phyloP scores from a whole-genome alignment of 768 basidiomycete genomes.

The Pleurotus platypus region DNA sequence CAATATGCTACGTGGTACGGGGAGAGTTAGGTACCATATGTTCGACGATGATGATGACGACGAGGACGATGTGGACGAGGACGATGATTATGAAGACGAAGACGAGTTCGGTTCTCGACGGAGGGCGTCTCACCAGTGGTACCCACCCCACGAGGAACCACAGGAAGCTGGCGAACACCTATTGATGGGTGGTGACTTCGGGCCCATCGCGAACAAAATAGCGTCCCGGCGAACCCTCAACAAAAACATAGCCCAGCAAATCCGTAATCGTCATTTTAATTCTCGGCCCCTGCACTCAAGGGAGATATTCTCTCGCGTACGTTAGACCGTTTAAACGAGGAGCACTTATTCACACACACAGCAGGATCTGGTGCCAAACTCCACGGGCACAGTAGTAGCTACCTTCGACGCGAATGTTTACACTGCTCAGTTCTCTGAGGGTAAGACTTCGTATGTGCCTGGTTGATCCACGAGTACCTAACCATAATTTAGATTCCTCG shows the following conservation, averaged over 20 bases:
- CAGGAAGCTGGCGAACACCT: constrained; percentile 61
- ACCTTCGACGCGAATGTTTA: constrained; percentile 73
- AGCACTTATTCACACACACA: constrained; percentile 7
- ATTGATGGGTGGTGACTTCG: constrained; percentile 78
- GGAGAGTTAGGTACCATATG: constrained; percentile 5
- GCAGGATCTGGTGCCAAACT: constrained; percentile 75
- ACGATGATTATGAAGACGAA: constrained; percentile 30
- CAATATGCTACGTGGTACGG: background rate
- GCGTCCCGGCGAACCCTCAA: constrained; percentile 32
- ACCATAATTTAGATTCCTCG: constrained; percentile 56
- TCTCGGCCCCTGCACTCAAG: constrained; percentile 31
- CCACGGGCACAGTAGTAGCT: constrained; percentile 77
- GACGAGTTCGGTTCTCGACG: constrained; percentile 34
- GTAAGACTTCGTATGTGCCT: constrained; percentile 26
- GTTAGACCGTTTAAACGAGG: constrained; percentile 16
- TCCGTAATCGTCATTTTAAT: constrained; percentile 38
- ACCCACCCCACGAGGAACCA: constrained; percentile 47
- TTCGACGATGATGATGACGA: constrained; percentile 27
- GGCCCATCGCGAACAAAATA: constrained; percentile 52
- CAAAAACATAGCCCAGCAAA: constrained; percentile 43
- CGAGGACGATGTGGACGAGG: constrained; percentile 22
- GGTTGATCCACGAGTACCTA: background rate
- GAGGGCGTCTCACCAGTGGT: constrained; percentile 31
- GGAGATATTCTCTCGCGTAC: constrained; percentile 56
- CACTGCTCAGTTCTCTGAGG: constrained; percentile 79